Conservation (phyloP, 164 flowering plant species). For the Amborella trichopoda region DNA sequence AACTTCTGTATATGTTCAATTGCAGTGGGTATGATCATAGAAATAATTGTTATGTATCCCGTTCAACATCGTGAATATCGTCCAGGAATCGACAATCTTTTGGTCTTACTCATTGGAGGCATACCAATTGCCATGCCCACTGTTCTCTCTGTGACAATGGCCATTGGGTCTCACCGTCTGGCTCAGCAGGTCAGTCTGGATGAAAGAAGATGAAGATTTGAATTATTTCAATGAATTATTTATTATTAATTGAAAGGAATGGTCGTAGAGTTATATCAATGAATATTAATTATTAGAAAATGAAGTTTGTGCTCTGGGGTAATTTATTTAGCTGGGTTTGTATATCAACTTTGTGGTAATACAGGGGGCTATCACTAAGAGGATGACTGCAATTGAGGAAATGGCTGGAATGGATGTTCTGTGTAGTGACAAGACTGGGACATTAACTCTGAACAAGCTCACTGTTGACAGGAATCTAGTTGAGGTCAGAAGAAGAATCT, state of each 20-base stretch:
- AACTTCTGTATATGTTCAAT: slow-evolving; percentile 71
- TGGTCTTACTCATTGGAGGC: slow-evolving; percentile 64
- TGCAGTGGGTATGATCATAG: slow-evolving; percentile 61
- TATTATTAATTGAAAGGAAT: background rate
- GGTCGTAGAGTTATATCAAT: too few species aligned
- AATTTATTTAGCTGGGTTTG: too few species aligned
- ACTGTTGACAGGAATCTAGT: slow-evolving; percentile 78
- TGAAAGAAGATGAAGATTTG: too few species aligned
- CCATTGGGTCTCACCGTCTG: slow-evolving; percentile 62
- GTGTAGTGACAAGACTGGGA: slow-evolving; percentile 93
- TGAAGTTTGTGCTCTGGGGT: too few species aligned
- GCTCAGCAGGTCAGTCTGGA: slow-evolving; percentile 43
- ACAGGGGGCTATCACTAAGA: slow-evolving; percentile 91
- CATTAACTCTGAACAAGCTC: slow-evolving; percentile 76
- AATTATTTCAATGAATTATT: background rate
- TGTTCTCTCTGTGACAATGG: slow-evolving; percentile 68
- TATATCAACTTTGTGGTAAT: slow-evolving; percentile 2
- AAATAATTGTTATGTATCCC: slow-evolving; percentile 68
- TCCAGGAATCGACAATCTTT: slow-evolving; percentile 58
- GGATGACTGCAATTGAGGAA: slow-evolving; percentile 98
- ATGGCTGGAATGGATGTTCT: slow-evolving; percentile 99
- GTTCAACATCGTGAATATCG: slow-evolving; percentile 49
- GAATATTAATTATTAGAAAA: too few species aligned
- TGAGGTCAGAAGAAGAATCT: slow-evolving; percentile 38
- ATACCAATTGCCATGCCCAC: slow-evolving; percentile 83